Evolutionary conservation across 306 rosid species (phyloP), one percentile per base, ranked within the genome.

Genomic region (Lagenaria siceraria): DNA sequence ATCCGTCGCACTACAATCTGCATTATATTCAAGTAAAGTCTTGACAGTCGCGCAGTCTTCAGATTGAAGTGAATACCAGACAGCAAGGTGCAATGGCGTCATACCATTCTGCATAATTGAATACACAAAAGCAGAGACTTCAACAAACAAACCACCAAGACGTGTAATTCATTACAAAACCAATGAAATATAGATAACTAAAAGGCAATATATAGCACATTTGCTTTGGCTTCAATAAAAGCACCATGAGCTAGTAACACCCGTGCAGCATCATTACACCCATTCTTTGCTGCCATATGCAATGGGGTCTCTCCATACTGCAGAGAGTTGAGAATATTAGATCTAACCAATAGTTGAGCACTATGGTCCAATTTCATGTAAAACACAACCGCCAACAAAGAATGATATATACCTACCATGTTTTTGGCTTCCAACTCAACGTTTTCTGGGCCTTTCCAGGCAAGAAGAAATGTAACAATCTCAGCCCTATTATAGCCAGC

Each of bases 1-100:
- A 63, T 93, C 98, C 78, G 83, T 87, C 8, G 94, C 98, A 78
- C 88, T 87, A 82, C 98, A 93, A 85, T 93, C 92, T 31, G 97
- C 98, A 51, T 86, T 90, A 82, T 80, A 65, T 76, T 91, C 91
- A 0, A 93, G 93, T 81, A 93, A 85, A 56, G 89, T 84, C 83
- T 88, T 83, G 77, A 90, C 94, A 46, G 97, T 86, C 51, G 85
- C 85, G 80, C 80, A 88, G 35, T 96, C 98, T 81, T 89, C 98
- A 2, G 89, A 89, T 55, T 79, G 88, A 46, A 90, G 92, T 10
- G 99, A 96, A 77, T 86, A 66, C 99, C 98, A 96, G 66, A 96
- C 99, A 73, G 99, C 97, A 81, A 96, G 93, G 85, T 96, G 99
- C 83, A 96, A 83, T 29, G 98, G 99, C 36, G 99, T 90, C 99